A percentile compares a stretch with the other conserved stretches of the same genome.
Conservation (phyloP, 306 rosid species). For the Prinsepia uniflora region DNA sequence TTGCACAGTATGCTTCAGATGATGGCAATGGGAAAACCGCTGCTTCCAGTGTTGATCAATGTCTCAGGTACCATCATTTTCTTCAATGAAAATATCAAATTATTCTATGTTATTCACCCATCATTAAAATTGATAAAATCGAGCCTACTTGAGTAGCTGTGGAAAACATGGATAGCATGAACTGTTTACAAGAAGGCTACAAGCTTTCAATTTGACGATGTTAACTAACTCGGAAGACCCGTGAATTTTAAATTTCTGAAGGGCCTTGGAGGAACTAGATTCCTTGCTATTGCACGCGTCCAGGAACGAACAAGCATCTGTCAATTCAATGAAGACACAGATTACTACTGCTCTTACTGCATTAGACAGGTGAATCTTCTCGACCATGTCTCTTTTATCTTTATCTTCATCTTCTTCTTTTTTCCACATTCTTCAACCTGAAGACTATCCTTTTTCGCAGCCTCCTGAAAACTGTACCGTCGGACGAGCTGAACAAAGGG, state of each 20-base stretch:
- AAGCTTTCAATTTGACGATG: conserved; percentile 6
- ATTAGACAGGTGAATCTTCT: conserved; percentile 52
- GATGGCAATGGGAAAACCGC: conserved; percentile 70
- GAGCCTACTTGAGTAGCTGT: too few species aligned
- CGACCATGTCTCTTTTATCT: too few species aligned
- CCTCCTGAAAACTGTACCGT: conserved; percentile 82
- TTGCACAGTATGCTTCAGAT: conserved; percentile 85
- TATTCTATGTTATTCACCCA: too few species aligned
- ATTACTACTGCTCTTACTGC: conserved; percentile 51
- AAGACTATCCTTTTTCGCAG: conserved; percentile 44
- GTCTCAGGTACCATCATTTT: conserved; percentile 61
- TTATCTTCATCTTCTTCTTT: background rate
- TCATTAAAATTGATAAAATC: too few species aligned
- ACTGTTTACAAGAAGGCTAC: background rate
- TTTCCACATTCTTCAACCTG: conserved; percentile 11
- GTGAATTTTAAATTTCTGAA: conserved; percentile 28
- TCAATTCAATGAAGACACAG: conserved; percentile 68
- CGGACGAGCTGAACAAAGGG: conserved; percentile 73
- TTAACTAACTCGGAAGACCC: conserved; percentile 20
- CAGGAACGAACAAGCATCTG: conserved; percentile 81
- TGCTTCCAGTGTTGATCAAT: conserved; percentile 57
- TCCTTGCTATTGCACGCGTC: conserved; percentile 65
- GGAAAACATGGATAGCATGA: background rate
- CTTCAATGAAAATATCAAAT: too few species aligned
- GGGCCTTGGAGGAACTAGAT: conserved; percentile 92